These are phyloP conservation scores for Glycyrrhiza uralensis DNA, from an alignment of 306 rosid species.

Conservation along the genomic window DNA sequence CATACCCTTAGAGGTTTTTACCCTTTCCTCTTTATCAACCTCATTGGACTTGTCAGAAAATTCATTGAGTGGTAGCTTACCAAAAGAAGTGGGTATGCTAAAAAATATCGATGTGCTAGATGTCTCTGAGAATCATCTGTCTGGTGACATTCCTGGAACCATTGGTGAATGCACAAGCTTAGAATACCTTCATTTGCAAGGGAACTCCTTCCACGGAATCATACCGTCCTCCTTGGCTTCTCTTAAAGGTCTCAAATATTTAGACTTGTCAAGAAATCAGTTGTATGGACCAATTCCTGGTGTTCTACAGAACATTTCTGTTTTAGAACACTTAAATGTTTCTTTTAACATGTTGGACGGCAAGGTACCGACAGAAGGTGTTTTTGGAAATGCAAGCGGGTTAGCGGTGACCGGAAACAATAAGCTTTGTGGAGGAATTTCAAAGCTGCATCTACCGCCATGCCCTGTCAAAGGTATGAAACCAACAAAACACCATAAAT, in stretches of 20 bases:
- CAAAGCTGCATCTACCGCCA: neutral
- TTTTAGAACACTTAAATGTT: neutral
- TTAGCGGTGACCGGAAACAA: neutral
- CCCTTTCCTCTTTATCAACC: neutral
- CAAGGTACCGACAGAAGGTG: neutral
- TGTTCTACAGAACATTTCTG: neutral
- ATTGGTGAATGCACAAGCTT: conserved; percentile 28
- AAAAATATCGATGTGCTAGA: neutral
- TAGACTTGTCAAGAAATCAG: conserved; percentile 37
- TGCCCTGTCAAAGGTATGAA: neutral
- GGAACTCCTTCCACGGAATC: conserved; percentile 29
- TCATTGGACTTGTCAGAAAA: conserved; percentile 24
- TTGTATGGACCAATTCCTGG: conserved; percentile 17
- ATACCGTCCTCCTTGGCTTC: conserved; percentile 29
- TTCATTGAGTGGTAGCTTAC: conserved; percentile 25
- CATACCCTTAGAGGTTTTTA: conserved; percentile 22
- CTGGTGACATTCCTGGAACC: conserved; percentile 30
- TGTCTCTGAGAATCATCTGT: conserved; percentile 29
- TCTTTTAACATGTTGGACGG: neutral
- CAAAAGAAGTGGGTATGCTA: conserved; percentile 16
- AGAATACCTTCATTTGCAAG: conserved; percentile 23
- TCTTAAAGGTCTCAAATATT: neutral
- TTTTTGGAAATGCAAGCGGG: neutral
- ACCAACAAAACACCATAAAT: neutral
- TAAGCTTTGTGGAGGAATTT: conserved; percentile 24